Conservation (phyloP, 2,329 filamentous ascomycete species). For the Pyrenochaeta sp. region DNA sequence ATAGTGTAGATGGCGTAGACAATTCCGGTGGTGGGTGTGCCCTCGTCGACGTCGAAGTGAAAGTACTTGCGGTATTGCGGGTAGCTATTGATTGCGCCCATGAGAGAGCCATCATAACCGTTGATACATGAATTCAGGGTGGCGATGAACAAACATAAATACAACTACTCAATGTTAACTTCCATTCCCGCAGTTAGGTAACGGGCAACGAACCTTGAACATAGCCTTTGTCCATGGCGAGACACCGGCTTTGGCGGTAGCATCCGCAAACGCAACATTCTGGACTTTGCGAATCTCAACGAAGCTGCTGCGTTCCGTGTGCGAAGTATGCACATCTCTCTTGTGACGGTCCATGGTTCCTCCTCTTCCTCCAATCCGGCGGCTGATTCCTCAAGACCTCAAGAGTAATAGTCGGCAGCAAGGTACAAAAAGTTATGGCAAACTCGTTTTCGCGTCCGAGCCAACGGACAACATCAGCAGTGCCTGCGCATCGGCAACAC, state of each 20-base stretch:
- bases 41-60: constrained; percentile 47
- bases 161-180: constrained; percentile 44
- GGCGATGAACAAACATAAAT: constrained; percentile 51
- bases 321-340: constrained; percentile 20
- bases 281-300: constrained; percentile 48
- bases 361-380: not conserved
- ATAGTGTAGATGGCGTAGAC: constrained; percentile 60
- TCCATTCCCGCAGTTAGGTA: not conserved
- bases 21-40: constrained; percentile 55
- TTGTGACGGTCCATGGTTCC: constrained; percentile 21
- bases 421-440: constrained; percentile 1
- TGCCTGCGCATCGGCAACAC: constrained; percentile 4
- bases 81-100: constrained; percentile 59
- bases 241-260: constrained; percentile 54
- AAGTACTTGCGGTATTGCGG: constrained; percentile 55
- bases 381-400: too few species aligned
- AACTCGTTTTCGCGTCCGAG: constrained; percentile 7
- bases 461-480: constrained; percentile 5
- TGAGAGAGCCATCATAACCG: constrained; percentile 59
- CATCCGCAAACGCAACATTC: constrained; percentile 54
- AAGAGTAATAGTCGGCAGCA: too few species aligned
- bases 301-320: constrained; percentile 24
- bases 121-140: constrained; percentile 57
- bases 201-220: constrained; percentile 48
- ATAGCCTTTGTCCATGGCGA: constrained; percentile 52